These are phyloP conservation scores for Penicillium sp. DNA, from an alignment of 2,329 filamentous ascomycete genomes.

Conservation along the genomic window DNA sequence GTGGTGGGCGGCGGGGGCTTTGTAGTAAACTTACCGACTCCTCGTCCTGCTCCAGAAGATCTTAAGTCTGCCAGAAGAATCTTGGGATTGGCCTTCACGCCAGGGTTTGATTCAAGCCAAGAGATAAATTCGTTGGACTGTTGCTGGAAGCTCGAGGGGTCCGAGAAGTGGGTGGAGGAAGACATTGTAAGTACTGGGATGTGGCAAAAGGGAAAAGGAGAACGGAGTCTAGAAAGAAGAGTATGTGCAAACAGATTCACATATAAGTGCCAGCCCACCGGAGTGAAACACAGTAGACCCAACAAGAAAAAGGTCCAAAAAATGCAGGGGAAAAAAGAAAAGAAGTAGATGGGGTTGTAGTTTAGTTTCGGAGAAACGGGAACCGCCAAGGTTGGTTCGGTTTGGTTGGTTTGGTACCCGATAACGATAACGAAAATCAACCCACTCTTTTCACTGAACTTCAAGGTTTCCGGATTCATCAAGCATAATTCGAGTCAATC, in stretches of 20 bases:
- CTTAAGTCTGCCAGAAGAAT: slow-evolving; percentile 61
- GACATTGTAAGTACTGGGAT: slow-evolving; percentile 29
- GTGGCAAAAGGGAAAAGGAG: slow-evolving; percentile 9
- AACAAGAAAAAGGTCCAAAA: neutral
- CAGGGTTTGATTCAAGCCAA: slow-evolving; percentile 56
- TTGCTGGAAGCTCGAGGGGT: slow-evolving; percentile 43
- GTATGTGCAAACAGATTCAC: neutral
- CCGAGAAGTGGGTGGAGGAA: slow-evolving; percentile 35
- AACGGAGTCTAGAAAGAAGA: slow-evolving; percentile 1
- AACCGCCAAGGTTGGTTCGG: slow-evolving; percentile 10
- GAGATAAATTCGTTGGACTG: slow-evolving; percentile 55
- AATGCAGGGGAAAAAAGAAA: slow-evolving; percentile 8
- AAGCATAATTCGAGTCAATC: neutral
- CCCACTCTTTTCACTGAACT: neutral
- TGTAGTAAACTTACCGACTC: slow-evolving; percentile 56
- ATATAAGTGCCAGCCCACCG: neutral
- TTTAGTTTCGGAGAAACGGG: slow-evolving; percentile 19
- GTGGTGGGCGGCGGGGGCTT: slow-evolving; percentile 12
- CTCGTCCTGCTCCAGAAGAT: slow-evolving; percentile 58
- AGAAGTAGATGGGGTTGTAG: slow-evolving; percentile 14
- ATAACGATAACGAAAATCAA: slow-evolving; percentile 18
- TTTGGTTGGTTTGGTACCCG: neutral
- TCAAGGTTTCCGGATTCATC: neutral
- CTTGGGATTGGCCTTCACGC: slow-evolving; percentile 59
- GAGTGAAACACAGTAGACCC: neutral